Evolutionary conservation across 2,329 filamentous ascomycete genomes (phyloP), one percentile per base, ranked within the genome.

Genomic region (Xylaria sp.): DNA sequence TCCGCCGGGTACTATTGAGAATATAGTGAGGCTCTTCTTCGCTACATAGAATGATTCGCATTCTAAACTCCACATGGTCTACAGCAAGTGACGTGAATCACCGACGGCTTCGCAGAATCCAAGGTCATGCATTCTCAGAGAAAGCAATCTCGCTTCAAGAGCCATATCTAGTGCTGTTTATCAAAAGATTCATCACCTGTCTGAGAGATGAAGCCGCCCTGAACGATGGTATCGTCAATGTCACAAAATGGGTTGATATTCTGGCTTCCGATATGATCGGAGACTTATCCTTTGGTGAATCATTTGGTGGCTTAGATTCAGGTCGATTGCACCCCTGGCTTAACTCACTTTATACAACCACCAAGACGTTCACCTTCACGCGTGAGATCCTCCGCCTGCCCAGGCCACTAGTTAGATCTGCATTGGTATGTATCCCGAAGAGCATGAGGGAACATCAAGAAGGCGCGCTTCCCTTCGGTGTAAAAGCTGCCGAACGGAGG

Each of bases 231-330:
- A 34, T 63, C 3, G 59, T 72, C 59, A 63, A 72, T 53, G 23
- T 74, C 20, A 62, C 63, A 3, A 53, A 64, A 67, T 72, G 60
- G 72, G 65, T 70, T 36, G 61, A 62, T 28, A 58, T 64, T 41
- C 34, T 68, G 8, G 66, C 66, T 13, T 62, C 66, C 8, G 70
- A 72, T 41, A 46, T 70, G 7, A 71, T 72, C 30, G 70, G 70
- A 2, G 66, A 71, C 25, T 61, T 72, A 10, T 61, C 69, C 9
- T 72, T 72, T 41, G 69, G 70, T 18, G 60, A 71, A 41, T 32
- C 53, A 1, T 72, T 72, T 39, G 70, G 69, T 4, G 62, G 66
- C 12, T 23, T 72, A 8, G 45, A 64, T 3, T 36, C 45, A 13
- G 65, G 62, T 4, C 30, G 34, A n/a, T 25, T 67, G 2, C 69